Base-by-base conservation (phyloP, 331 rosid species). In the Malus hybrid region DNA sequence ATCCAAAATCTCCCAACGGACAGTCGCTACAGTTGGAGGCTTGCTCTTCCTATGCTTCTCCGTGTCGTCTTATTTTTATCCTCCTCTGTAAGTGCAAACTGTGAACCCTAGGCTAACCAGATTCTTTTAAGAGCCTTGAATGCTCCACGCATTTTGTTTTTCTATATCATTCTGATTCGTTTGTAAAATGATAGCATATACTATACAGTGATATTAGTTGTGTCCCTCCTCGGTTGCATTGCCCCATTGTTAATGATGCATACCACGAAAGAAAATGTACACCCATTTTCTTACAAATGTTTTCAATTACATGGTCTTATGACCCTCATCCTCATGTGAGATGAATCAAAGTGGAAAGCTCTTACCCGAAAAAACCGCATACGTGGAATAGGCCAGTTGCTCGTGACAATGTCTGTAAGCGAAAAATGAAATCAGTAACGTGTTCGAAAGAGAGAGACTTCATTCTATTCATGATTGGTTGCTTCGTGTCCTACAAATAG, bases 11-110 rank as follows among this genome's bases (percentile, higher is more conserved):
- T 95, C 99, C 7, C 99, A 95, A 79, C 90, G 98, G 76, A 88
- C 98, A 4, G 98, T 95, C 39, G 99, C 99, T 22, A 88, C 96
- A 0, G 81, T 95, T 14, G 99, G 99, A 73, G 99, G 99, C 81
- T 70, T 95, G 80, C 99, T 95, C 91, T 95, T 95, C 86, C 91
- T 95, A 5, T 80, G 98, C 72, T 95, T 95, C 86, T 95, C 99
- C 60, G 6, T 95, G 70, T 95, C 99, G 71, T 95, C 99, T 46
- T 92, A 88, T 86, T 92, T 92, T 83, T 94, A 90, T 73, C 99
- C 99, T 28, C 99, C 99, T 44, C 87, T 95, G 76, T 93, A 86
- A 87, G 59, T 66, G 71, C 65, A 62, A 62, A 73, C 61, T 65
- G 22, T 32, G n/a, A 22, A 20, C 65, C 48, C 73, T 66, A 33